A percentile compares a stretch with the other conserved stretches of the same genome.
Evolutionary conservation across 768 basidiomycete genomes (phyloP).

Genomic region (Amanita muscaria): DNA sequence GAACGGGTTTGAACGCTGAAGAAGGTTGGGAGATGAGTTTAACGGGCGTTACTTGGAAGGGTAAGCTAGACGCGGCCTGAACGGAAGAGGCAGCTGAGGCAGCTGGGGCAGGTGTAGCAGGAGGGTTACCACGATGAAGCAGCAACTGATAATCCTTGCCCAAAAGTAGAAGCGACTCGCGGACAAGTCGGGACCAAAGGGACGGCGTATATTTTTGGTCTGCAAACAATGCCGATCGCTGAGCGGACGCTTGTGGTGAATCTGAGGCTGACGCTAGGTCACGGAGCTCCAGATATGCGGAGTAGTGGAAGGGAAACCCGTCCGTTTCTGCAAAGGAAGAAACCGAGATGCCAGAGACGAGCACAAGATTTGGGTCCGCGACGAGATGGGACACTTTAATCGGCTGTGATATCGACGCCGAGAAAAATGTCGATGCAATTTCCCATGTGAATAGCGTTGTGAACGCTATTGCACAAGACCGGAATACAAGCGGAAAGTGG

Average conservation of each 20-base stretch:
- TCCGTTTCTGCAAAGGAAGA: conserved; percentile 25
- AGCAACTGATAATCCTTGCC: conserved; percentile 65
- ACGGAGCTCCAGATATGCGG: conserved; percentile 58
- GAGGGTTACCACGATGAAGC: conserved; percentile 45
- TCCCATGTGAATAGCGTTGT: conserved; percentile 57
- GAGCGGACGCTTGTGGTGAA: conserved; percentile 29
- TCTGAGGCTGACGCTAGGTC: conserved; percentile 39
- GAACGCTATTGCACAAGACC: conserved; percentile 42
- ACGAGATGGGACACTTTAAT: conserved; percentile 35
- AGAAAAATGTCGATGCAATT: conserved; percentile 50
- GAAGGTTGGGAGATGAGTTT: conserved; percentile 13
- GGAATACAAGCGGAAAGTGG: conserved; percentile 35
- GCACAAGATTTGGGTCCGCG: conserved; percentile 43
- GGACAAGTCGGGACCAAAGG: conserved; percentile 53
- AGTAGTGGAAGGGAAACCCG: conserved; percentile 38
- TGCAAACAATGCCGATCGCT: conserved; percentile 49
- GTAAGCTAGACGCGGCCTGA: conserved; percentile 3
- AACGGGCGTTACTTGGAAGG: conserved; percentile 30
- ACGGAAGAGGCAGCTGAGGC: no score
- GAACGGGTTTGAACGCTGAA: not conserved
- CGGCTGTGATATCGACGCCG: conserved; percentile 49
- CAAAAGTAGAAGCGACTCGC: conserved; percentile 51
- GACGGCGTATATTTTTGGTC: conserved; percentile 60
- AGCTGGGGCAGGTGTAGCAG: conserved; percentile 15
- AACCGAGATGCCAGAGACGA: conserved; percentile 56